These are phyloP conservation scores for Craspedostauros australis DNA, from an alignment of 108 stramenopile genomes.

Conservation along the genomic window DNA sequence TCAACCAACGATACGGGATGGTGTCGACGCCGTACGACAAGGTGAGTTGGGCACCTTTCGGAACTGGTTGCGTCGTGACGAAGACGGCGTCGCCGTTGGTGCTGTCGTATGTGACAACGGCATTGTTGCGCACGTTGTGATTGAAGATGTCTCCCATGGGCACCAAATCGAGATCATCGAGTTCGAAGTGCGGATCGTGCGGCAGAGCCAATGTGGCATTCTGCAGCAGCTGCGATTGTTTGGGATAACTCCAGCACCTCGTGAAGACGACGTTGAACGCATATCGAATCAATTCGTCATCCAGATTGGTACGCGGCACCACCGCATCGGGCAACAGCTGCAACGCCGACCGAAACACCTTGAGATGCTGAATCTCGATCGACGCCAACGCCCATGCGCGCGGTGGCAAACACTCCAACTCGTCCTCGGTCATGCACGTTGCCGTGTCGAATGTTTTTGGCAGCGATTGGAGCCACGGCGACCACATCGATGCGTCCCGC, in stretches of 20 bases:
- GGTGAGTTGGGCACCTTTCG: constrained; percentile 25
- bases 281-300: constrained; percentile 18
- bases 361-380: constrained; percentile 9
- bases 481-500: constrained; percentile 32
- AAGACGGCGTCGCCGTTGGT: constrained; percentile 37
- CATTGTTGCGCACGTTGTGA: constrained; percentile 33
- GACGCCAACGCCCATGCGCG: constrained; percentile 21
- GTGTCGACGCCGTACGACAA: constrained; percentile 48
- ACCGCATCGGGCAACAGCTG: not conserved
- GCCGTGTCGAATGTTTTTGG: constrained; percentile 45
- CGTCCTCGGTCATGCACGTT: constrained; percentile 36
- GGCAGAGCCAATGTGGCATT: no score
- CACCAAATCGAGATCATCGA: no score
- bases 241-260: constrained; percentile 19
- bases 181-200: no score
- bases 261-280: constrained; percentile 41
- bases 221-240: not conserved
- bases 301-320: not conserved
- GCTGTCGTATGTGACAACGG: constrained; percentile 31
- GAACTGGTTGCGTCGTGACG: constrained; percentile 29
- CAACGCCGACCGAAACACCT: constrained; percentile 14
- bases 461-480: constrained; percentile 43
- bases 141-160: constrained; percentile 52
- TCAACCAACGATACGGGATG: constrained; percentile 48
- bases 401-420: constrained; percentile 30